Percentiles rank a stretch among this genome's conserved stretches.
These are phyloP conservation scores for Verticillium alfalfae DNA, from an alignment of 2,329 filamentous ascomycete genomes.

Conservation along the genomic window DNA sequence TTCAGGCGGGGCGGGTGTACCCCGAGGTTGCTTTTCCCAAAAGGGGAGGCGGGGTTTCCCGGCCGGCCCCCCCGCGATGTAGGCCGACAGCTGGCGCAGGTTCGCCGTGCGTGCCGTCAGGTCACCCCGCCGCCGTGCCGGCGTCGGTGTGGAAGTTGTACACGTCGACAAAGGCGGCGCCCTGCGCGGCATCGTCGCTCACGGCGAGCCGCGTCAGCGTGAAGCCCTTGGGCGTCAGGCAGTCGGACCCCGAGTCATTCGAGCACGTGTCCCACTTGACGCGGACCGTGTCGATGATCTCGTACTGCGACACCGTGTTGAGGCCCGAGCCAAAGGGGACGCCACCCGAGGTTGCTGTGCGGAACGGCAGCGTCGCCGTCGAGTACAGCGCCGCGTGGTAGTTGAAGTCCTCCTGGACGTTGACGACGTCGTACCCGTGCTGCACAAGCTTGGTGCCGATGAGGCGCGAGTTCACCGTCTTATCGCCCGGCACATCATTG, in stretches of 20 bases:
- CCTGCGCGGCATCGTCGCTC: conserved; percentile 23
- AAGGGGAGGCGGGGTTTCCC: too few species aligned
- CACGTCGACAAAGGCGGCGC: conserved; percentile 53
- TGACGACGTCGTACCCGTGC: conserved; percentile 56
- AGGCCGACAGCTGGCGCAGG: conserved; percentile 51
- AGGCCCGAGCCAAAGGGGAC: conserved; percentile 58
- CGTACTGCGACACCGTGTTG: conserved; percentile 40
- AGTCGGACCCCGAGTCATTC: conserved; percentile 50
- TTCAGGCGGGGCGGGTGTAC: too few species aligned
- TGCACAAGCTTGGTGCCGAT: conserved; percentile 53
- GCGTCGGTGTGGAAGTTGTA: conserved; percentile 67
- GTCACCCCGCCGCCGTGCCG: conserved; percentile 46
- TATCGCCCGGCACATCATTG: conserved; percentile 59
- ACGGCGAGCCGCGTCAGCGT: conserved; percentile 58
- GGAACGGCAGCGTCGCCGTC: conserved; percentile 52
- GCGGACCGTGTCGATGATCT: conserved; percentile 50
- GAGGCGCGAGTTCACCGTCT: conserved; percentile 47
- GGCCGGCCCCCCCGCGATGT: conserved; percentile 48
- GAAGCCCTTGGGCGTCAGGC: conserved; percentile 65
- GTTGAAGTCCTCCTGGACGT: conserved; percentile 67
- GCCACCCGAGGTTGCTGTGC: conserved; percentile 60
- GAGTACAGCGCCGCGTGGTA: conserved; percentile 60
- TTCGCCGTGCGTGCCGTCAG: conserved; percentile 51
- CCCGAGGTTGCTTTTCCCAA: too few species aligned
- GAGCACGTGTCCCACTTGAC: conserved; percentile 56